Base-by-base conservation (phyloP, 495 filamentous ascomycete genomes). In the Neurospora sp. region DNA sequence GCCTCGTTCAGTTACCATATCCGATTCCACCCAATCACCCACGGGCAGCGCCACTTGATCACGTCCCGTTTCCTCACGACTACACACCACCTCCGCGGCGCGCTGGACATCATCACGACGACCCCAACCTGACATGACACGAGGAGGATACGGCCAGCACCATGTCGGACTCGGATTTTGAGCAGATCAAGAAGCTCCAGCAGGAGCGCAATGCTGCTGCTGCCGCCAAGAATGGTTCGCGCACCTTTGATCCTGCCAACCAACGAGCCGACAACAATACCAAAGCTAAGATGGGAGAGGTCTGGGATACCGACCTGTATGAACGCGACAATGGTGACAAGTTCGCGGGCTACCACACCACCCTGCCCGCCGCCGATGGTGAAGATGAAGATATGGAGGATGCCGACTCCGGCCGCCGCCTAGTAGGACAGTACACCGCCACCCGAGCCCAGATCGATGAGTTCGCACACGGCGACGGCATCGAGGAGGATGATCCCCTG, bases 381-480 rank as follows among this genome's bases (percentile, higher is more conserved):
- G 94, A 96, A 77, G 93, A 94, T 75, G 91, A 93, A 42, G 93
- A 93, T 83, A 94, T 94, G 88, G 89, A 85, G 74, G 90, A 93
- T 79, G 89, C 83, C 75, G 90, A 92, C 78, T 90, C 86, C 71
- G 88, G 89, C 76, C 88, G 92, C 78, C 89, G 91, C 76, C 85
- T 99, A 73, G 94, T 98, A 39, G 96, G 94, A 72, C 96, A 99
- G 82, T 99, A 98, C 82, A 99, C 96, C 14, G 96, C 96, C 22
- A 93, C 94, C 18, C 89, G 88, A 76, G 89, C 90, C 70, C 93
- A 97, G 84, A 92, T 98, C 81, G 93, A 97, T 80, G 96, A 99
- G 85, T 95, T 98, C 83, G 93, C 95, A 9, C 89, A 85, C 61
- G 93, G 94, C 69, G 88, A 87, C 73, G 92, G 92, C 53, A 93